Percentiles rank a stretch among this genome's conserved stretches.
Conservation (phyloP, 139 green algal species). For the Chlamydomonas urium region DNA sequence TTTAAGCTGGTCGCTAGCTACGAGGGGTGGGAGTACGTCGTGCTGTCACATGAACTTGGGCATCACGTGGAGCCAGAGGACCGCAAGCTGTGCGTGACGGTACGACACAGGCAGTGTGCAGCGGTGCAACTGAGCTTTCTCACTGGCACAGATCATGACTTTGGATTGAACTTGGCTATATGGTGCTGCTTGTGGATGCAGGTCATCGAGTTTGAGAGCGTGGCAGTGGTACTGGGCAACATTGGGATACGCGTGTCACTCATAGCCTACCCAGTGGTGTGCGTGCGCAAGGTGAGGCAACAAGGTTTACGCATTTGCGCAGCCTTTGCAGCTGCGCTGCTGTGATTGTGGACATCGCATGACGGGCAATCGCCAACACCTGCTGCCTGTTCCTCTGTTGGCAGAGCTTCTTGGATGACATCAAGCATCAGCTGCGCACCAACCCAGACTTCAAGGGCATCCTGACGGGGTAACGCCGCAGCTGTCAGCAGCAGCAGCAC, state of each 20-base stretch:
- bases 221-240: slow-evolving; percentile 30
- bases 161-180: no score
- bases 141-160: no score
- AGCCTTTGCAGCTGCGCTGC: no score
- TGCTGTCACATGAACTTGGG: slow-evolving; percentile 15
- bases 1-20: slow-evolving; percentile 28
- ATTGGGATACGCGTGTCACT: slow-evolving; percentile 37
- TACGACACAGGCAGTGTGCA: no score
- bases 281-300: slow-evolving; percentile 22
- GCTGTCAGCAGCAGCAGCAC: no score
- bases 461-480: no score
- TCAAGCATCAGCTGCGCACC: slow-evolving; percentile 14
- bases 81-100: slow-evolving; percentile 27
- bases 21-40: slow-evolving; percentile 29
- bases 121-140: no score
- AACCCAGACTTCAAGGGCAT: slow-evolving; percentile 29
- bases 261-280: slow-evolving; percentile 35
- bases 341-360: no score
- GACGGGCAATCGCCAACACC: no score
- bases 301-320: no score
- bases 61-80: background rate
- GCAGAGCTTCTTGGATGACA: slow-evolving; percentile 30
- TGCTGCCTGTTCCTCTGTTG: background rate
- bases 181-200: no score
- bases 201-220: slow-evolving; percentile 44